Base-by-base conservation (phyloP, 2,329 filamentous ascomycete genomes). In the Alternaria burnsii region DNA sequence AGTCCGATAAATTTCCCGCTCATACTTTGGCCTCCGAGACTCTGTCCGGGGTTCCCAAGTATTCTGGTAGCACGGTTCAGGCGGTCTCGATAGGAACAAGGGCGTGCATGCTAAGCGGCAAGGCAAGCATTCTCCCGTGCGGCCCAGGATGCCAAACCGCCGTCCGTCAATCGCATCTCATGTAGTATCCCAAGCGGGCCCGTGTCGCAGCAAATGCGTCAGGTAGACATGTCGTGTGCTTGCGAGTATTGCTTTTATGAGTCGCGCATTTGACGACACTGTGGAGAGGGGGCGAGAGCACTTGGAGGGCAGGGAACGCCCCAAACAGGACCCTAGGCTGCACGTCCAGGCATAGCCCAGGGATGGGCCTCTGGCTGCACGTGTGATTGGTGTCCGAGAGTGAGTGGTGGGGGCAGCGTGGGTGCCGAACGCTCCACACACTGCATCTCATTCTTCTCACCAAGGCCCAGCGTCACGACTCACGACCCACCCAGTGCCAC, bases 401-500 rank as follows among this genome's bases (percentile, higher is more conserved):
- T 41, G 52, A 30, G 42, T 42, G 53, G 65, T 68, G 66, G 68
- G 66, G 68, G 68, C 55, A 61, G 44, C 65, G 66, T 69, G 67
- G 68, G 66, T 55, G 63, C 68, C 65, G 65, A 64, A 62, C 56
- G 43, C 57, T 59, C 59, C 55, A 50, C 53, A 47, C 47, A 24
- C 48, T 52, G 51, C 64, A 64, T 61, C 64, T 63, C 64, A 65
- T 46, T 30, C 60, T 51, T 42, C 55, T 52, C 55, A 30, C 42
- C 52, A 55, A 41, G 41, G 44, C 55, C 55, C 55, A 60, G 58
- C 61, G 61, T 61, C 59, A 59, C 57, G 44, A 66, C 59, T 62
- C 62, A 59, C 66, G 63, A 64, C 65, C 67, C 65, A 59, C 68
- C 58, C 43, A 57, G 65, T 63, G 69, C 63, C 68, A 66, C 65